A percentile compares a stretch with the other conserved stretches of the same genome.
Conservation (phyloP, 1,284 basidiomycete genomes). For the Sporisorium exsertum region DNA sequence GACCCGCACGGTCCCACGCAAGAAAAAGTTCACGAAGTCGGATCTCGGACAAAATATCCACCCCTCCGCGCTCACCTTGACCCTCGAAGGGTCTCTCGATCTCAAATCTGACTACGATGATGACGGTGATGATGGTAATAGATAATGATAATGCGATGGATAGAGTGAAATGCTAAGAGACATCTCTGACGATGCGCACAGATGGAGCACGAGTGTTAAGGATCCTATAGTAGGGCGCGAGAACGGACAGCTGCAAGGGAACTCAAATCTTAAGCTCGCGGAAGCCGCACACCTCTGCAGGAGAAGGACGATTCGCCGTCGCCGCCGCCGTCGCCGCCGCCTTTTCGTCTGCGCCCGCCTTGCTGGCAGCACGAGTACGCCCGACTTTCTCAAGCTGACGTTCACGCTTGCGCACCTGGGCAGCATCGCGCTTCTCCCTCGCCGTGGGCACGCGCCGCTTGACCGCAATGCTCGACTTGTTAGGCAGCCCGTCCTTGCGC, state of each 20-base stretch:
- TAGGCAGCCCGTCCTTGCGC: slow-evolving; percentile 50
- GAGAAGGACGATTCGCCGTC: slow-evolving; percentile 19
- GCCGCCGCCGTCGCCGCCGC: background rate
- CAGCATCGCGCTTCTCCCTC: slow-evolving; percentile 49
- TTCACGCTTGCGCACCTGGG: slow-evolving; percentile 46
- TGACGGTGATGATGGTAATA: too few species aligned
- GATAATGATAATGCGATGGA: background rate
- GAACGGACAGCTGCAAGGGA: background rate
- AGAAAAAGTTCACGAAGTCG: background rate
- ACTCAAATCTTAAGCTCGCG: slow-evolving; percentile 57
- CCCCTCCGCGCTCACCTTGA: background rate
- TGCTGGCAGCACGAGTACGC: slow-evolving; percentile 5
- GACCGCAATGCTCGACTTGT: slow-evolving; percentile 48
- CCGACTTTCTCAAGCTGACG: slow-evolving; percentile 44
- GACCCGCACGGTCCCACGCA: background rate
- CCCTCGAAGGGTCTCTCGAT: background rate
- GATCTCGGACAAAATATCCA: background rate
- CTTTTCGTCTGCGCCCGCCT: slow-evolving; percentile 1
- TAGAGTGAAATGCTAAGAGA: background rate
- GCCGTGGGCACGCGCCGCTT: slow-evolving; percentile 45
- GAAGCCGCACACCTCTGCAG: slow-evolving; percentile 55
- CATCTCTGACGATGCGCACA: background rate
- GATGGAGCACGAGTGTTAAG: background rate
- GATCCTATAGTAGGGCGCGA: background rate
- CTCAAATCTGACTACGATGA: background rate